Evolutionary conservation across 306 rosid genomes (phyloP), one percentile per base, ranked within the genome.

Genomic region (Fagus sylvatica): DNA sequence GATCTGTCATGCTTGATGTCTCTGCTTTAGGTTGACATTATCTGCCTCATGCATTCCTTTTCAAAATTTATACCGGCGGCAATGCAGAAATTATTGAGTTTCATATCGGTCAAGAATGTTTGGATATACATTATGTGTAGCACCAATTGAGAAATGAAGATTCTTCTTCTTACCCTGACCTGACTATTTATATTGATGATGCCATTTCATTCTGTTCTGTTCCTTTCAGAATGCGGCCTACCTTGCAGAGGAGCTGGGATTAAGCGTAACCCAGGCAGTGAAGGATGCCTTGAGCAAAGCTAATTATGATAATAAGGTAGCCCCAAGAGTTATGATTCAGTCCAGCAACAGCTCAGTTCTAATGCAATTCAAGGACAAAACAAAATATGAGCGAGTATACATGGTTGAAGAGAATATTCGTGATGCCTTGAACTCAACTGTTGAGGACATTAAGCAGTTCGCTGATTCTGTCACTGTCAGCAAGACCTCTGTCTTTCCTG

Each of bases 281-380:
- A 71, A 81, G 7, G 48, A 30, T n/a, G 83, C 89, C 59, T 84
- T 96, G 82, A 84, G 81, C 48, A 85, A 85, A 81, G 88, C 98
- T 81, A 91, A 96, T 72, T 89, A 90, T 76, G 86, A 83, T 81
- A 87, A 86, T 69, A 86, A 75, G 67, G 84, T 83, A 71, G 0
- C 83, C 74, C 88, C 40, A 43, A 79, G 78, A 80, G 96, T 96
- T 74, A 78, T 87, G 85, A 91, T 96, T 84, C 97, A 89, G 81
- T 96, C 99, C 76, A 64, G 86, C 4, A 74, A 86, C 79, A 96
- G 98, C 61, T 76, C 98, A 83, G 98, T 91, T 69, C 82, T 96
- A 7, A 76, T 0, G 74, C 85, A 85, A 69, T 87, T 96, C 74
- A 88, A 87, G 83, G 88, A 82, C 83, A 88, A 78, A 43, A 80